Percentiles rank a stretch among this genome's conserved stretches.
These are phyloP conservation scores for Pyrenochaeta sp. DNA, from an alignment of 2,329 filamentous ascomycete genomes.

Conservation along the genomic window DNA sequence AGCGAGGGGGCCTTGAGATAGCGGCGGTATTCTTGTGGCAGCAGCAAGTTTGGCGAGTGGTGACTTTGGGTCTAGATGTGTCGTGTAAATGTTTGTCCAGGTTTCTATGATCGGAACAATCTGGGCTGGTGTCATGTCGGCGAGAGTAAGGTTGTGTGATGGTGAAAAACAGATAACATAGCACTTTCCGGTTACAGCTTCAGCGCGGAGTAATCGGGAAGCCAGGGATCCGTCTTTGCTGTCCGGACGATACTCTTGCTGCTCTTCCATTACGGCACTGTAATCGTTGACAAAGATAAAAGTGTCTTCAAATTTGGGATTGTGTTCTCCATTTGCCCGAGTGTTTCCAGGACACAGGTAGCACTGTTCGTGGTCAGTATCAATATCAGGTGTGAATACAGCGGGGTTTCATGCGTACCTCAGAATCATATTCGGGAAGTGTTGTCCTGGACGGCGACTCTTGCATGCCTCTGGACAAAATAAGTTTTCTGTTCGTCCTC, in stretches of 20 bases:
- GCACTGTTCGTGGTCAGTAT: constrained; percentile 65
- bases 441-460: constrained; percentile 58
- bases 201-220: constrained; percentile 78
- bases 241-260: constrained; percentile 75
- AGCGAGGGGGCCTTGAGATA: constrained; percentile 54
- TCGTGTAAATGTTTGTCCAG: constrained; percentile 90
- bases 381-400: not conserved
- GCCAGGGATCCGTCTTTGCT: constrained; percentile 67
- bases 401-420: constrained; percentile 41
- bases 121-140: constrained; percentile 80
- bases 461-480: constrained; percentile 54
- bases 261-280: constrained; percentile 93
- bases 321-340: constrained; percentile 84
- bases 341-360: constrained; percentile 94
- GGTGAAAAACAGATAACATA: constrained; percentile 96
- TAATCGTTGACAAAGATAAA: constrained; percentile 99
- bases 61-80: constrained; percentile 77
- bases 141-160: constrained; percentile 88
- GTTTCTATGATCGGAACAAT: constrained; percentile 86
- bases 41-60: constrained; percentile 63
- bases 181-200: constrained; percentile 92
- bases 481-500: constrained; percentile 7
- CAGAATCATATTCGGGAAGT: constrained; percentile 79
- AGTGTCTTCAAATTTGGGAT: constrained; percentile 85
- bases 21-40: constrained; percentile 57